Conservation (phyloP, 2,329 filamentous ascomycete species). For the Pseudonectria buxi region DNA sequence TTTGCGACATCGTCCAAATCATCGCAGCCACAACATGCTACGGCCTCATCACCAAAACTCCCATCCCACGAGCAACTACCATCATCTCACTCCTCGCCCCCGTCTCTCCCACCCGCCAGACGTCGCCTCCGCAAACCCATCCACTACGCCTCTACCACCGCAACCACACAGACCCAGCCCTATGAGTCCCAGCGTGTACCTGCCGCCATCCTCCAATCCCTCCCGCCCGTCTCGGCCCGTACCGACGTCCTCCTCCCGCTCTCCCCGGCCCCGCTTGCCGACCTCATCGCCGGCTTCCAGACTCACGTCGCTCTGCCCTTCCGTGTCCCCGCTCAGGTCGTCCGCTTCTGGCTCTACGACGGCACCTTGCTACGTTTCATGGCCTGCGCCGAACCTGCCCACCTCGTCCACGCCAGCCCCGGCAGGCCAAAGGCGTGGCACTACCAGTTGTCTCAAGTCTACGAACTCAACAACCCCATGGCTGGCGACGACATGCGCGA, state of each 20-base stretch:
- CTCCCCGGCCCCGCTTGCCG: slow-evolving; percentile 37
- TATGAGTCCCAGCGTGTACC: slow-evolving; percentile 44
- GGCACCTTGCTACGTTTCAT: slow-evolving; percentile 50
- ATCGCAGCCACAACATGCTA: slow-evolving; percentile 5
- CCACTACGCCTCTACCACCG: slow-evolving; percentile 12
- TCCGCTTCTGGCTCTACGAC: slow-evolving; percentile 59
- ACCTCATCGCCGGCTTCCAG: slow-evolving; percentile 43
- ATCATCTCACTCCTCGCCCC: slow-evolving; percentile 12
- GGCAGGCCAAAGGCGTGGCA: slow-evolving; percentile 12
- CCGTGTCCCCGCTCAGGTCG: slow-evolving; percentile 46
- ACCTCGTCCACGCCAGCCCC: slow-evolving; percentile 20
- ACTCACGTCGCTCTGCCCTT: slow-evolving; percentile 51
- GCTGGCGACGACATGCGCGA: slow-evolving; percentile 43
- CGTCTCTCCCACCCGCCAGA: slow-evolving; percentile 1
- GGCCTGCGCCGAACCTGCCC: slow-evolving; percentile 42
- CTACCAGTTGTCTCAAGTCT: slow-evolving; percentile 39
- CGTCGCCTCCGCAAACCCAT: slow-evolving; percentile 23
- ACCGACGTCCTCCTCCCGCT: slow-evolving; percentile 51
- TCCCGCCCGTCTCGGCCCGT: slow-evolving; percentile 41
- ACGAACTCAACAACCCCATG: slow-evolving; percentile 55
- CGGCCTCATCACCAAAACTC: slow-evolving; percentile 6
- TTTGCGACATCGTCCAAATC: slow-evolving; percentile 11
- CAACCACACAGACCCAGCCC: slow-evolving; percentile 23
- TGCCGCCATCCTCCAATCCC: slow-evolving; percentile 38
- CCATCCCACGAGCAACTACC: slow-evolving; percentile 6